These are phyloP conservation scores for Auricularia heimuer DNA, from an alignment of 768 basidiomycete genomes.

Conservation along the genomic window DNA sequence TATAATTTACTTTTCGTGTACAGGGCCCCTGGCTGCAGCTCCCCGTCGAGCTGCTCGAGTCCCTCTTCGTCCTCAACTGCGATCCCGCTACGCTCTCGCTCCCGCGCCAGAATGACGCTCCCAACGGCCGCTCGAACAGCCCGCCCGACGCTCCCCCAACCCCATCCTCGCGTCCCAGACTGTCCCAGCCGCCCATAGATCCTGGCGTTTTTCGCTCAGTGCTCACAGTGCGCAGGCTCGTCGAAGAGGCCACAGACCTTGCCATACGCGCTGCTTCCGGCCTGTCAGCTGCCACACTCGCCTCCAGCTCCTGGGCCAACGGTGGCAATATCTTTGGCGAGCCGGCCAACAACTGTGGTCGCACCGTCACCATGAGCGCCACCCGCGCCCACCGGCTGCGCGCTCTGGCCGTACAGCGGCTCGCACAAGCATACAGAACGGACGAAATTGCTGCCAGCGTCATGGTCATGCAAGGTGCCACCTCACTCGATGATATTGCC, in stretches of 20 bases:
- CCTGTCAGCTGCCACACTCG: conserved; percentile 62
- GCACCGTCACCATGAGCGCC: conserved; percentile 75
- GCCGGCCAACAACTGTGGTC: conserved; percentile 38
- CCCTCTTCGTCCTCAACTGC: conserved; percentile 65
- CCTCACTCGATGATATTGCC: conserved; percentile 87
- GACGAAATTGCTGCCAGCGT: conserved; percentile 91
- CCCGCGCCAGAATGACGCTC: conserved; percentile 31
- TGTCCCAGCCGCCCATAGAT: conserved; percentile 79
- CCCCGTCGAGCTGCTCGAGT: conserved; percentile 76
- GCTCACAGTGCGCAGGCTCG: conserved; percentile 62
- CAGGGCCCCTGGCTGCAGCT: conserved; percentile 91
- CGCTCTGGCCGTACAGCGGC: conserved; percentile 74
- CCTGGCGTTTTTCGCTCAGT: conserved; percentile 79
- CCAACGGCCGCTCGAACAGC: conserved; percentile 21
- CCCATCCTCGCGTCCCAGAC: conserved; percentile 32
- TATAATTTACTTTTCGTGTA: not conserved
- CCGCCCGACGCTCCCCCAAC: conserved; percentile 14
- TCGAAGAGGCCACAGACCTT: conserved; percentile 84
- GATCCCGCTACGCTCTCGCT: conserved; percentile 57
- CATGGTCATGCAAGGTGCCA: conserved; percentile 92
- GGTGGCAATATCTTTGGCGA: conserved; percentile 34
- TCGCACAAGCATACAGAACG: conserved; percentile 74
- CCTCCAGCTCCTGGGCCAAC: conserved; percentile 37
- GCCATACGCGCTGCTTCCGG: conserved; percentile 84
- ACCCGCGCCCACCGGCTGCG: conserved; percentile 74